Evolutionary conservation across 805 yeast species (phyloP).

Genomic region (Kregervanrija pseudodelftensis): DNA sequence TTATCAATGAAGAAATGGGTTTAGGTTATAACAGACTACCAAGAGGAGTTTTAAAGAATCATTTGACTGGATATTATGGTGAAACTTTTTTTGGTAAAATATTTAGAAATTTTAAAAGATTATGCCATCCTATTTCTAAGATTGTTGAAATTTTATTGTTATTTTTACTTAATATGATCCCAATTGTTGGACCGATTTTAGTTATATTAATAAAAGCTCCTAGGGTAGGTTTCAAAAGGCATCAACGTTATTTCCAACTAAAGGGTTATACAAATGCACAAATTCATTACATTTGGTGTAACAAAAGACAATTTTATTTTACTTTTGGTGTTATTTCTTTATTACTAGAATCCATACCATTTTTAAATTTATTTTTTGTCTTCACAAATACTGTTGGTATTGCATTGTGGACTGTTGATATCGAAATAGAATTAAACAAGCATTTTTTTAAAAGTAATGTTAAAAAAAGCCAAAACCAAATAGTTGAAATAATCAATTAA

Average conservation of each 20-base stretch:
- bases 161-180: constrained; percentile 40
- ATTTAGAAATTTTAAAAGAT: constrained; percentile 12
- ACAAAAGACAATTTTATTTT: constrained; percentile 29
- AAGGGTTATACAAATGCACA: constrained; percentile 43
- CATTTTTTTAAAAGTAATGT: neutral
- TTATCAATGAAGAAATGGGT: constrained; percentile 16
- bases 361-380: constrained; percentile 44
- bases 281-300: constrained; percentile 30
- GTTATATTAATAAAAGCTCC: constrained; percentile 48
- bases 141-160: constrained; percentile 29
- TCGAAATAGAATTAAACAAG: constrained; percentile 17
- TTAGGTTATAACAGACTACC: constrained; percentile 18
- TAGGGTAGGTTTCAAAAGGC: constrained; percentile 43
- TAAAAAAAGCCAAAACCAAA: neutral
- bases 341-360: constrained; percentile 46
- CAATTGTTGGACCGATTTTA: constrained; percentile 52
- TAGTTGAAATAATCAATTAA: neutral
- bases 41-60: constrained; percentile 18
- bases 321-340: constrained; percentile 47
- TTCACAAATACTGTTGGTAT: constrained; percentile 57
- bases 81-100: constrained; percentile 21
- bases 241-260: constrained; percentile 48
- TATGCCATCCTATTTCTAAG: constrained; percentile 34
- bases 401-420: constrained; percentile 53
- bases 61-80: constrained; percentile 20